These are phyloP conservation scores for Calonectria pseudoreteaudii DNA, from an alignment of 2,329 filamentous ascomycete genomes.

Conservation along the genomic window DNA sequence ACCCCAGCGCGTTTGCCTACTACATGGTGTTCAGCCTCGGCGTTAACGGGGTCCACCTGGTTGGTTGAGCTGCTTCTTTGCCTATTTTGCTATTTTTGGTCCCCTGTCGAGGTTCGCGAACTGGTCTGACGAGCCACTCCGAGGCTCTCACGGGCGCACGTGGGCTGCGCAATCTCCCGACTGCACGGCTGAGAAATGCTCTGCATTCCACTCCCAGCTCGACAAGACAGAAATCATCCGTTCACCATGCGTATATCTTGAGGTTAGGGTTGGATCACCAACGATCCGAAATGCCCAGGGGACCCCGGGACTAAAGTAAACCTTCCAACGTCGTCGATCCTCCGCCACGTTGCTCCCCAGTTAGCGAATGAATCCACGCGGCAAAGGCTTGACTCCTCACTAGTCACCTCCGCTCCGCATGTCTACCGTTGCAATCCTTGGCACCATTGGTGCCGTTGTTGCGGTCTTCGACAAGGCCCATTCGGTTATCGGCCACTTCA, in stretches of 20 bases:
- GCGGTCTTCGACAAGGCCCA: background rate
- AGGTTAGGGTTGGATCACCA: background rate
- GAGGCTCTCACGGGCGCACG: background rate
- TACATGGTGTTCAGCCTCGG: background rate
- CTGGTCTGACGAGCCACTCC: background rate
- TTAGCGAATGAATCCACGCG: background rate
- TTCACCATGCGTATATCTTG: background rate
- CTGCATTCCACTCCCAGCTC: background rate
- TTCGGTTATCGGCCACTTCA: background rate
- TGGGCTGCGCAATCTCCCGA: background rate
- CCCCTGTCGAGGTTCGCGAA: background rate
- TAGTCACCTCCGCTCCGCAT: background rate
- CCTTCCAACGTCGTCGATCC: background rate
- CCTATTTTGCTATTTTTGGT: background rate
- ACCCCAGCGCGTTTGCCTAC: background rate
- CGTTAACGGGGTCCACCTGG: background rate
- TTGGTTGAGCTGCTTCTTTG: background rate
- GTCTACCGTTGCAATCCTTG: slow-evolving; percentile 6
- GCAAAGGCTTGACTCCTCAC: background rate
- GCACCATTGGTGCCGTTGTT: background rate
- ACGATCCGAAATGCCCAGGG: background rate
- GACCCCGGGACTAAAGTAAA: background rate
- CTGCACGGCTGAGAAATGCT: background rate
- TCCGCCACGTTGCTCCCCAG: background rate
- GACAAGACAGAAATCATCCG: background rate